phyloP scores from a whole-genome alignment of 2,329 filamentous ascomycete species.

The Colletotrichum sp. region DNA sequence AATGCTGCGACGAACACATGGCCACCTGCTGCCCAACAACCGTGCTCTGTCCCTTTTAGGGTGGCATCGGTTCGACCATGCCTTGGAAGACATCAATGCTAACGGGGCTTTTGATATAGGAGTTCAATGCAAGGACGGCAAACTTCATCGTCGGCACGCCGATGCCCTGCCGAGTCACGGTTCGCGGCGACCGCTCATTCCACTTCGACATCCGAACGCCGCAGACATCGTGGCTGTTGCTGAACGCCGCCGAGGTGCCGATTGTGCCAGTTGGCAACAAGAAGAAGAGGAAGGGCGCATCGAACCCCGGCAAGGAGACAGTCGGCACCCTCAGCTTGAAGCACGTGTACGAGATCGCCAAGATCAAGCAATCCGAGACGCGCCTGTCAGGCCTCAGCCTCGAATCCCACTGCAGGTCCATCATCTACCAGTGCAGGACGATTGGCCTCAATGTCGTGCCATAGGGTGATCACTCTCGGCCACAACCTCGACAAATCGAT shows the following conservation, averaged over 20 bases:
- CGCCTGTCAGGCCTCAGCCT: slow-evolving; percentile 74
- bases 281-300: slow-evolving; percentile 79
- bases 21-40: slow-evolving; percentile 9
- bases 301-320: slow-evolving; percentile 74
- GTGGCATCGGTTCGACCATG: background rate
- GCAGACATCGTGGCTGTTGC: slow-evolving; percentile 88
- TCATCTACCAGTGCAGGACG: slow-evolving; percentile 78
- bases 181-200: slow-evolving; percentile 92
- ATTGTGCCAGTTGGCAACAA: slow-evolving; percentile 72
- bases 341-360: slow-evolving; percentile 97
- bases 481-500: background rate
- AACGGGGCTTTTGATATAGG: slow-evolving; percentile 55
- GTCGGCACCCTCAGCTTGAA: slow-evolving; percentile 91
- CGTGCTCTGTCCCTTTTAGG: background rate
- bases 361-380: slow-evolving; percentile 86
- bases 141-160: slow-evolving; percentile 84
- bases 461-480: slow-evolving; percentile 33
- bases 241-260: slow-evolving; percentile 80
- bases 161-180: slow-evolving; percentile 87
- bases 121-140: slow-evolving; percentile 94
- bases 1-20: slow-evolving; percentile 9
- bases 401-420: slow-evolving; percentile 73
- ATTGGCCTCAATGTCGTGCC: slow-evolving; percentile 76
- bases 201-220: slow-evolving; percentile 92
- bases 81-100: slow-evolving; percentile 21